phyloP scores from a whole-genome alignment of 2,329 filamentous ascomycete genomes.

The Aspergillus jensenii region DNA sequence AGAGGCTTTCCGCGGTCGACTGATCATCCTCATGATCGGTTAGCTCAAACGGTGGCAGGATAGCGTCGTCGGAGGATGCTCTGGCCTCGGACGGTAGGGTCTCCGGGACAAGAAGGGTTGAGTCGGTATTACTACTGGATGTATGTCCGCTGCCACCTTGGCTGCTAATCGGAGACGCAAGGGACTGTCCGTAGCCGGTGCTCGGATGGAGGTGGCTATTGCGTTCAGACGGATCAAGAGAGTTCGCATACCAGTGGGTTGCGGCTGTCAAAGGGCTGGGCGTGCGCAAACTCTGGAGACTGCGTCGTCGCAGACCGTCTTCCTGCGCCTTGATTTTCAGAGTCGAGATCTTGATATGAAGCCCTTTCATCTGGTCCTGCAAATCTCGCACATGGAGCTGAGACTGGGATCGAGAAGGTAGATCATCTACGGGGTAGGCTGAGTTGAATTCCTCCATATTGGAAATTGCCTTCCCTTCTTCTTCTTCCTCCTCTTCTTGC shows the following conservation, averaged over 20 bases:
- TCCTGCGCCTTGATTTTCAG: conserved; percentile 75
- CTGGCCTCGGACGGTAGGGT: background rate
- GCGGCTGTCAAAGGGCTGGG: conserved; percentile 78
- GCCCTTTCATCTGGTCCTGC: conserved; percentile 79
- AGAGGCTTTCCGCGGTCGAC: conserved; percentile 37
- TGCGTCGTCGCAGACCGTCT: conserved; percentile 75
- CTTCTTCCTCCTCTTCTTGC: conserved; percentile 26
- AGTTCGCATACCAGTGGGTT: conserved; percentile 55
- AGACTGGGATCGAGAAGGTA: conserved; percentile 66
- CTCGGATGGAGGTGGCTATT: conserved; percentile 36
- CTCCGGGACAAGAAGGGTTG: conserved; percentile 1
- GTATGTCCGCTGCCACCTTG: conserved; percentile 23
- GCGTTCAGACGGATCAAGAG: conserved; percentile 36
- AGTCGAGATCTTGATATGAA: conserved; percentile 81
- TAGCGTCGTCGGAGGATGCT: conserved; percentile 4
- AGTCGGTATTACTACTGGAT: conserved; percentile 4
- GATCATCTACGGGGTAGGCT: conserved; percentile 39
- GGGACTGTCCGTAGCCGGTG: conserved; percentile 35
- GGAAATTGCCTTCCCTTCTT: conserved; percentile 23
- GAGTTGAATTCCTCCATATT: conserved; percentile 37
- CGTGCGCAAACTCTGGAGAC: conserved; percentile 71
- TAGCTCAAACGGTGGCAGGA: conserved; percentile 12
- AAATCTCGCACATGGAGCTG: conserved; percentile 72
- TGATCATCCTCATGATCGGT: conserved; percentile 26
- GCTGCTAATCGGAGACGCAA: conserved; percentile 24